Evolutionary conservation across 495 filamentous ascomycete species (phyloP).

Genomic region (Lasiosphaeria miniovina): DNA sequence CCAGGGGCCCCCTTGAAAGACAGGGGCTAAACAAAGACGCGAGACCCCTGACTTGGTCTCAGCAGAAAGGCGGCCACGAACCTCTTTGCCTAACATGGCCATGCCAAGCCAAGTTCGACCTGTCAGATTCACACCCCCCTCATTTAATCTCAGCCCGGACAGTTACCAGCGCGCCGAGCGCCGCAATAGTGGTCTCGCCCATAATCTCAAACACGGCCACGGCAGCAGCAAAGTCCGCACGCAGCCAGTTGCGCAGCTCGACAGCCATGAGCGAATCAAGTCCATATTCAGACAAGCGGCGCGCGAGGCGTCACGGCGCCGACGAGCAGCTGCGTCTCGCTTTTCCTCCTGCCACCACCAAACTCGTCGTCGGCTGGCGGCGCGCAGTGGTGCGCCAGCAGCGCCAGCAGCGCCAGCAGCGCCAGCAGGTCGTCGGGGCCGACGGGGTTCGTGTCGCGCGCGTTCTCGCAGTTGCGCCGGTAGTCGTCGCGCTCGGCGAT

Average conservation of each 20-base stretch:
- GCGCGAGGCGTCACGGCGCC: conserved; percentile 11
- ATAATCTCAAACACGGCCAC: conserved; percentile 51
- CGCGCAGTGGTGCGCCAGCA: conserved; percentile 22
- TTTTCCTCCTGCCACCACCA: neutral
- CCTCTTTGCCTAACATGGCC: too few relatives aligned
- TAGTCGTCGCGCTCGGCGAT: conserved; percentile 27
- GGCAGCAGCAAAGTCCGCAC: conserved; percentile 42
- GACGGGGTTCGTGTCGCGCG: conserved; percentile 26
- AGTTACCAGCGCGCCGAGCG: conserved; percentile 14
- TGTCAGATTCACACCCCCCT: too few relatives aligned
- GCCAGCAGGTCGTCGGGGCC: conserved; percentile 32
- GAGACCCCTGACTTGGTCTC: too few relatives aligned
- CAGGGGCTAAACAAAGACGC: too few relatives aligned
- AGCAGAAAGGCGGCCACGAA: too few relatives aligned
- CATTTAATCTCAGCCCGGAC: too few relatives aligned
- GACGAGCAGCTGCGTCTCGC: conserved; percentile 19
- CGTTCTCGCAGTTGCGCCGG: conserved; percentile 20
- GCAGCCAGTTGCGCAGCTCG: conserved; percentile 56
- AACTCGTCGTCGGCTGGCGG: conserved; percentile 6
- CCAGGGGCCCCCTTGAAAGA: too few relatives aligned
- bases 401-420: conserved; percentile 29
- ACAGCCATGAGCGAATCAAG: conserved; percentile 58
- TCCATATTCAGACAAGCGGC: conserved; percentile 42
- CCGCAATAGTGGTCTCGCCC: conserved; percentile 28
- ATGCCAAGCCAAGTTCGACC: too few relatives aligned